These are phyloP conservation scores for Fallopia convolvulus DNA, from an alignment of 148 eudicot species.

Conservation along the genomic window DNA sequence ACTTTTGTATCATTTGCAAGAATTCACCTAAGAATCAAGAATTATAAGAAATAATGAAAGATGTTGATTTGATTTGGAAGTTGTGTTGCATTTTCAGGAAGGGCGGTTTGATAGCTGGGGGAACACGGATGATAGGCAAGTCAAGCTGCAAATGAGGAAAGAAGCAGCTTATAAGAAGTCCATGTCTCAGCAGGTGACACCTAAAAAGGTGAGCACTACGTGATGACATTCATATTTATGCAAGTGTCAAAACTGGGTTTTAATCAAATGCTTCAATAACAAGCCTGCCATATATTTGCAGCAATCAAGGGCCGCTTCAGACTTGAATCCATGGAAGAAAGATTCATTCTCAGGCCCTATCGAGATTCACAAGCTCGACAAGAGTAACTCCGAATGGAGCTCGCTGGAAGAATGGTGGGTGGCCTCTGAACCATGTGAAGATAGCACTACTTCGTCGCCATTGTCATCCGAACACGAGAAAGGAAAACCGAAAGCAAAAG, in stretches of 20 bases:
- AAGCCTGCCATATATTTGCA: slow-evolving; percentile 18
- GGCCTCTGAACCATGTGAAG: slow-evolving; percentile 74
- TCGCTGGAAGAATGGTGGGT: slow-evolving; percentile 77
- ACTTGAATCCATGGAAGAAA: slow-evolving; percentile 24
- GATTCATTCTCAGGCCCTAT: slow-evolving; percentile 4
- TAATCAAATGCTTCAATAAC: not conserved
- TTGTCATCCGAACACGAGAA: not conserved
- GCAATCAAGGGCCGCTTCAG: slow-evolving; percentile 35
- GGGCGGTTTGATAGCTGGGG: too few relatives aligned
- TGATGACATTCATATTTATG: too few relatives aligned
- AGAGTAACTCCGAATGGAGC: slow-evolving; percentile 21
- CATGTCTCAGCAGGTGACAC: too few relatives aligned
- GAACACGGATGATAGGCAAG: too few relatives aligned
- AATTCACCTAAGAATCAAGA: too few relatives aligned
- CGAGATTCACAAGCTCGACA: not conserved
- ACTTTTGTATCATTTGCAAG: not conserved
- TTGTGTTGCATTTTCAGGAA: slow-evolving; percentile 30
- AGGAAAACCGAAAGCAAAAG: not conserved
- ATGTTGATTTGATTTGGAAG: not conserved
- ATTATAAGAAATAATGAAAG: too few relatives aligned
- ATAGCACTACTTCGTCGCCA: slow-evolving; percentile 11
- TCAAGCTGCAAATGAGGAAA: too few relatives aligned
- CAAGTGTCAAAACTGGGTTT: too few relatives aligned
- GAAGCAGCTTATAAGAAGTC: slow-evolving; percentile 56
- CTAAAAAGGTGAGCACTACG: slow-evolving; percentile 31